These are phyloP conservation scores for Sugiyamaella castrensis DNA, from an alignment of 1,139 yeast genomes.

Conservation along the genomic window DNA sequence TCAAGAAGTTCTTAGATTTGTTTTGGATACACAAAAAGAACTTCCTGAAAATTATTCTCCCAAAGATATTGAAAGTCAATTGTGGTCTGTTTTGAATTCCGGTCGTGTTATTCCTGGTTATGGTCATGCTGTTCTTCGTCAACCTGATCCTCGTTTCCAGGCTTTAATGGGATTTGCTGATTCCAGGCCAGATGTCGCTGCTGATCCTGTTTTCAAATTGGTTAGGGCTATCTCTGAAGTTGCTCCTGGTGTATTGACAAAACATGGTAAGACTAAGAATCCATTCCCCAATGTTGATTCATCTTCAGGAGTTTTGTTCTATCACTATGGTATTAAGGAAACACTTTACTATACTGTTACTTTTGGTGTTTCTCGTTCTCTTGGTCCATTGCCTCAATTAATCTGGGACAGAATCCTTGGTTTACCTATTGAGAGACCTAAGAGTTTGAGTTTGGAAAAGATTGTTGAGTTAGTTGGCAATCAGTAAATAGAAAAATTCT, in stretches of 20 bases:
- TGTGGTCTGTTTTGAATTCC: slow-evolving; percentile 87
- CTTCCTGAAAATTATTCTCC: slow-evolving; percentile 70
- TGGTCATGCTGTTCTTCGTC: slow-evolving; percentile 95
- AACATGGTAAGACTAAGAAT: slow-evolving; percentile 98
- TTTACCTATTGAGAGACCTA: slow-evolving; percentile 96
- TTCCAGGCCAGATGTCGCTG: slow-evolving; percentile 37
- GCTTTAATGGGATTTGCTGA: slow-evolving; percentile 94
- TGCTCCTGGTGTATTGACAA: slow-evolving; percentile 91
- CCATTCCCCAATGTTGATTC: slow-evolving; percentile 99
- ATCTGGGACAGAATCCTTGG: slow-evolving; percentile 96
- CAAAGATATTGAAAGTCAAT: slow-evolving; percentile 70
- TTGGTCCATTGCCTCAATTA: slow-evolving; percentile 96
- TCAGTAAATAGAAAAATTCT: background rate
- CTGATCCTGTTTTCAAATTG: slow-evolving; percentile 53
- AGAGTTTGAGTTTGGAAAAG: slow-evolving; percentile 73
- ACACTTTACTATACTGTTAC: slow-evolving; percentile 95
- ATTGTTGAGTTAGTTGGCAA: slow-evolving; percentile 30
- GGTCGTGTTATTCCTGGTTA: slow-evolving; percentile 98
- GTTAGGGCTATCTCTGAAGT: slow-evolving; percentile 77
- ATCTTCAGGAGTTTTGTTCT: slow-evolving; percentile 94
- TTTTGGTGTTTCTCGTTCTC: slow-evolving; percentile 97
- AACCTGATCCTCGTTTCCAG: slow-evolving; percentile 96
- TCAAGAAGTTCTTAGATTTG: slow-evolving; percentile 96
- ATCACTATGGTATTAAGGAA: slow-evolving; percentile 95
- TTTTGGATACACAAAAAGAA: slow-evolving; percentile 74